phyloP scores from a whole-genome alignment of 371 early-diverging fungal genomes.

The Mitosporidium daphniae region DNA sequence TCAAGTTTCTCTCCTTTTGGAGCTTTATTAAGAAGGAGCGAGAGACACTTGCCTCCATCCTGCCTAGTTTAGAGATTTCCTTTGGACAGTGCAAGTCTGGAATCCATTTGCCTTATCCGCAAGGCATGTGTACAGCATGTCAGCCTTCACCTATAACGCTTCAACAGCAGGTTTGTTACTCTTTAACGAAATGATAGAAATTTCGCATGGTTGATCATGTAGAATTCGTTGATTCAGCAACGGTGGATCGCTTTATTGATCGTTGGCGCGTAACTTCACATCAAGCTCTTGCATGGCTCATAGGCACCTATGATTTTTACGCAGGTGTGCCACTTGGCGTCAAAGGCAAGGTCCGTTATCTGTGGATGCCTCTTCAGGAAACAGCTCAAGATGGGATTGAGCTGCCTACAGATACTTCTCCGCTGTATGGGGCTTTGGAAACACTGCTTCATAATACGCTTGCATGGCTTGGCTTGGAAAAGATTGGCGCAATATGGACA shows the following conservation, averaged over 20 bases:
- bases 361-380: conserved; percentile 5
- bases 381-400: conserved; percentile 5
- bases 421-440: background rate
- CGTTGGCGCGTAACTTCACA: conserved; percentile 3
- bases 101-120: conserved; percentile 3
- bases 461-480: conserved; percentile 1
- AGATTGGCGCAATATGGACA: conserved; percentile 4
- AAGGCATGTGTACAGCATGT: conserved; percentile 6
- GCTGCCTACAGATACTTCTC: conserved; percentile 1
- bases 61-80: too few species aligned
- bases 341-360: conserved; percentile 6
- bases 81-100: conserved; percentile 3
- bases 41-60: conserved; percentile 3
- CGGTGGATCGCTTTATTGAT: conserved; percentile 6
- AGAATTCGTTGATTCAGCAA: conserved; percentile 6
- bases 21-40: conserved; percentile 6
- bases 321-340: conserved; percentile 4
- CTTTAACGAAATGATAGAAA: too few species aligned
- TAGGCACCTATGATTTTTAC: conserved; percentile 7
- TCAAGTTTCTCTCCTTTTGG: conserved; percentile 7
- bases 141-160: conserved; percentile 5
- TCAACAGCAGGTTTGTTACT: too few species aligned
- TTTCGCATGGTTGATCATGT: conserved; percentile 10
- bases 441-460: conserved; percentile 1
- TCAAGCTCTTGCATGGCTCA: conserved; percentile 5